Base-by-base conservation (phyloP, 1,139 yeast genomes). In the Debaryomyces subglobosus region DNA sequence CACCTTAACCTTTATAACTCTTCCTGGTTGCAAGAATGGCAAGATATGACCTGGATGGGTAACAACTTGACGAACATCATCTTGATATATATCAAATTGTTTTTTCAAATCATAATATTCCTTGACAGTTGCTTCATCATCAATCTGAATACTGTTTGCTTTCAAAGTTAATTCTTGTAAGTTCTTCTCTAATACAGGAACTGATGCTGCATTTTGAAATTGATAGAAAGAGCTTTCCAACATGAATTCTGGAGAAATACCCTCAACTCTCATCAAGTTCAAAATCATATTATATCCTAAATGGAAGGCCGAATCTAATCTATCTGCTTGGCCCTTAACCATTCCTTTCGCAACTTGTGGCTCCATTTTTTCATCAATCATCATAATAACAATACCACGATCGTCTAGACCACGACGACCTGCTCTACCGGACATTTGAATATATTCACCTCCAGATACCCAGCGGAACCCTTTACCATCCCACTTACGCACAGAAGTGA, bases 401-500 rank as follows among this genome's bases (percentile, higher is more conserved):
- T 94, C 97, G 78, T 95, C 99, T 56, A 95, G 80, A 61, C 99
- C 99, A 79, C 99, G 89, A 78, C 99, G 92, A 61, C 99, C 99
- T 15, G 99, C 99, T 72, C 99, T 86, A 54, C 99, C 99, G 38
- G 97, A 89, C 99, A 94, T 94, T 72, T 95, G 99, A 60, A 94
- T 95, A 69, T 94, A 95, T 71, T 95, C 99, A 73, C 99, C 99
- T 51, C 98, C 98, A 48, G 97, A 89, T 36, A 95, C 97, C 98
- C 98, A 94, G 69, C 99, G 84, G 75, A 92, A 91, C 23, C 94
- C 95, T 53, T 82, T 85, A 60, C 99, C 99, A 69, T 95, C 99
- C 96, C 97, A 94, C 67, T 95, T 95, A 65, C 99, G 84, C 12
- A 95, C 99, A 39, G 95, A 89, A 0, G 99, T 94, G 69, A 95